A percentile compares a stretch with the other conserved stretches of the same genome.
Conservation (phyloP, 2,329 filamentous ascomycete genomes). For the Emmonsiellopsis sp. region DNA sequence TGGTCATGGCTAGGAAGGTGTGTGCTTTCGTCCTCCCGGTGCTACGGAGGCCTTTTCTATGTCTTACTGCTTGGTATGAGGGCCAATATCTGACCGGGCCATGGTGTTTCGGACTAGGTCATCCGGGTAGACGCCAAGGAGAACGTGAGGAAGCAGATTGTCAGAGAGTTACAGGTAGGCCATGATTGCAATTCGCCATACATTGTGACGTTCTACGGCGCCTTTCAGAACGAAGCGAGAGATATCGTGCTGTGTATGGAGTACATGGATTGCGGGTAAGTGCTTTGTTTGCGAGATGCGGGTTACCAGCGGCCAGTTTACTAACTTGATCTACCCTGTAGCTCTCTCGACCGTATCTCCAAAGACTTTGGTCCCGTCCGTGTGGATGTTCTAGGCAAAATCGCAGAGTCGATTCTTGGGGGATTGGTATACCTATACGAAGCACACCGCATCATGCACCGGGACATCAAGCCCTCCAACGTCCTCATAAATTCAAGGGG, state of each 20-base stretch:
- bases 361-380: slow-evolving; percentile 90
- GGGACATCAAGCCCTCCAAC: slow-evolving; percentile 97
- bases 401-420: slow-evolving; percentile 88
- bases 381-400: slow-evolving; percentile 94
- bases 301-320: too few species aligned
- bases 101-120: slow-evolving; percentile 48
- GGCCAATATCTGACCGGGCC: background rate
- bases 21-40: slow-evolving; percentile 8
- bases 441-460: slow-evolving; percentile 95
- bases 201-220: slow-evolving; percentile 96
- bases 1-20: slow-evolving; percentile 97
- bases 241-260: slow-evolving; percentile 99
- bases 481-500: slow-evolving; percentile 91
- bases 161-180: slow-evolving; percentile 96
- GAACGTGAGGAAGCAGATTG: slow-evolving; percentile 92
- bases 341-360: slow-evolving; percentile 86
- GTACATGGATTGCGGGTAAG: slow-evolving; percentile 98
- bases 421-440: slow-evolving; percentile 92
- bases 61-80: background rate
- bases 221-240: slow-evolving; percentile 90
- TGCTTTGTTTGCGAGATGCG: slow-evolving; percentile 9
- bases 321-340: slow-evolving; percentile 29
- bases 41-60: background rate
- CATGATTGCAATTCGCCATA: slow-evolving; percentile 94
- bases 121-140: slow-evolving; percentile 98